A percentile compares a stretch with the other conserved stretches of the same genome.
These are phyloP conservation scores for Grosmannia huntii DNA, from an alignment of 2,329 filamentous ascomycete genomes.

Conservation along the genomic window DNA sequence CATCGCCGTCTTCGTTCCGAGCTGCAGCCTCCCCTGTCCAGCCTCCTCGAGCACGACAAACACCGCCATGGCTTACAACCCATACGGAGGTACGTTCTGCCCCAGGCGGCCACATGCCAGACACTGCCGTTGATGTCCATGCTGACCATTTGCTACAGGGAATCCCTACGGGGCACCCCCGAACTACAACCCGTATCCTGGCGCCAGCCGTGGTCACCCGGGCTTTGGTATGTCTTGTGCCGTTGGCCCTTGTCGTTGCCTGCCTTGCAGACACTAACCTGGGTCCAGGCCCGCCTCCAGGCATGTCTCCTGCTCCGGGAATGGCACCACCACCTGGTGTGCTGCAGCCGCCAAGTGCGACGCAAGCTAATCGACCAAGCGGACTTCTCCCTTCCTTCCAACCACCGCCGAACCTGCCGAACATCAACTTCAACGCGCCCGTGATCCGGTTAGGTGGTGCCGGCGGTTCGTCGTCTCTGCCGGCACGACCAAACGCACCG, in stretches of 20 bases:
- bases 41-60: not conserved
- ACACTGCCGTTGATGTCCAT: too few relatives aligned
- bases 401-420: slow-evolving; percentile 80
- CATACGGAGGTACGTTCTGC: slow-evolving; percentile 36
- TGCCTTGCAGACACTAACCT: slow-evolving; percentile 3
- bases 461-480: slow-evolving; percentile 9
- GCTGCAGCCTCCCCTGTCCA: not conserved
- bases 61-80: slow-evolving; percentile 42
- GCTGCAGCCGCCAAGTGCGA: slow-evolving; percentile 53
- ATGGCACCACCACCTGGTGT: slow-evolving; percentile 68
- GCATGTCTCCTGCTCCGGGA: slow-evolving; percentile 69
- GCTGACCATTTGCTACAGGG: slow-evolving; percentile 2
- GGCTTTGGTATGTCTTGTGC: slow-evolving; percentile 53
- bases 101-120: not conserved
- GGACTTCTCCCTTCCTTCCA: slow-evolving; percentile 76
- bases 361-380: slow-evolving; percentile 68
- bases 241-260: not conserved
- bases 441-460: slow-evolving; percentile 81
- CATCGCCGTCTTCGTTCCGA: not conserved
- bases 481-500: slow-evolving; percentile 22
- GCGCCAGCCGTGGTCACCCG: slow-evolving; percentile 53
- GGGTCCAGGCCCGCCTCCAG: slow-evolving; percentile 56
- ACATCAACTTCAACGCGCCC: slow-evolving; percentile 96
- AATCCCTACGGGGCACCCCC: slow-evolving; percentile 63
- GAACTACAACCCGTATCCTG: slow-evolving; percentile 58